Base-by-base conservation (phyloP, 75 land plant genomes). In the Azolla pinnata region DNA sequence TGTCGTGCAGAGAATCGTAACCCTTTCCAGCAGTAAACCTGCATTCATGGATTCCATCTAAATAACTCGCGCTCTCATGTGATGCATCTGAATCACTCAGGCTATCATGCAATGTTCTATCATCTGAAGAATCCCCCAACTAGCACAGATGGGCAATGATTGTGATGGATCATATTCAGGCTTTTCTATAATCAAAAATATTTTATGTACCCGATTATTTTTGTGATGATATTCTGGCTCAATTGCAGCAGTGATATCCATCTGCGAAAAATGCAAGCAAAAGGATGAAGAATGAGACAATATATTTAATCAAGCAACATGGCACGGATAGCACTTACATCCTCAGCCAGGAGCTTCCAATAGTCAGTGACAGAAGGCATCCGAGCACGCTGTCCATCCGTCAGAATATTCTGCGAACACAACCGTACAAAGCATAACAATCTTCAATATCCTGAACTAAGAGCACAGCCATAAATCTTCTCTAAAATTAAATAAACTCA, bases 1-100 rank as follows among this genome's bases (percentile, higher is more conserved):
- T 95, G 99, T 24, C 90, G 69, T 59, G 99, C 99, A 31, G 99
- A 77, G 62, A 86, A 95, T 5, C 99, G 59, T 2, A 95, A 77
- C 24, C 99, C 99, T 71, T 95, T 95, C 99, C 99, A 95, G 61
- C 99, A 95, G 40, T 95, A 95, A 16, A 95, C 99, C 96, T 90
- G 75, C 67, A 71, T 5, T 50, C 25, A 8, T n/a, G n/a, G n/a
- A n/a, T n/a, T n/a, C n/a, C n/a, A n/a, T n/a, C n/a, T n/a, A n/a
- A n/a, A n/a, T n/a, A n/a, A n/a, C n/a, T n/a, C n/a, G n/a, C n/a
- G n/a, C n/a, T n/a, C n/a, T n/a, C n/a, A n/a, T n/a, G n/a, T n/a
- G n/a, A n/a, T n/a, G n/a, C n/a, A n/a, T n/a, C n/a, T n/a, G n/a
- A n/a, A n/a, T n/a, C n/a, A n/a, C n/a, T n/a, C n/a, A n/a, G n/a